Base-by-base conservation (phyloP, 2,329 filamentous ascomycete genomes). In the Exophiala calicioides region DNA sequence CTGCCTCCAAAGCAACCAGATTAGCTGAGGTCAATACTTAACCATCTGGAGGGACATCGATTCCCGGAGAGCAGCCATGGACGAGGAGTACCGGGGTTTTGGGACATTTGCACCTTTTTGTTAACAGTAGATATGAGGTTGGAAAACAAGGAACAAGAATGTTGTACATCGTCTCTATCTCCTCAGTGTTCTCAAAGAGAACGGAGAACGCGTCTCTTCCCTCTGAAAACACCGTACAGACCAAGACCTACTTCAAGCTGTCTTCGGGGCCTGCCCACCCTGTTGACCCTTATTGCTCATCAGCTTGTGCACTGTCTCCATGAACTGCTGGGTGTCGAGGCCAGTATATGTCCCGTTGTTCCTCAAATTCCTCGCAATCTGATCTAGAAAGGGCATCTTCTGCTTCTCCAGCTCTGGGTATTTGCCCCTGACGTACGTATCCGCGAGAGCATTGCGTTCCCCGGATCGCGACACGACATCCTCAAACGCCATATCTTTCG, bases 311-410 rank as follows among this genome's bases (percentile, higher is more conserved):
- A 54, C 24, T 10, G 42, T 55, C 33, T 47, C 37, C 46, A 60
- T 44, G 31, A 60, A 49, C 41, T 50, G 33, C 31, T 58, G 44
- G 3, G 47, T 44, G 33, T 59, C 40, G 9, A 29, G 24, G 1
- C 30, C 29, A 13, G 50, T 41, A 30, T 59, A 58, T 13, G 54
- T 58, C 20, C 31, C 41, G 35, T 60, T 60, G 47, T 60, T 60
- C 29, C 44, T 52, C 44, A 60, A 38, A 21, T 51, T 50, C n/a
- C 47, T 41, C 2, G 47, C 48, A n/a, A 57, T 51, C 27, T 55
- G 49, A 32, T 57, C 53, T 44, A 59, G 32, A 32, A 60, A 55
- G 3, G 58, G 48, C 43, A 50, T 47, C 44, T 48, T 51, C 48
- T 57, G 54, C 47, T 56, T 56, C 20, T 37, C 23, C 13, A 55